These are phyloP conservation scores for Nicotiana rustica DNA, from an alignment of 305 asterid genomes.

Conservation along the genomic window DNA sequence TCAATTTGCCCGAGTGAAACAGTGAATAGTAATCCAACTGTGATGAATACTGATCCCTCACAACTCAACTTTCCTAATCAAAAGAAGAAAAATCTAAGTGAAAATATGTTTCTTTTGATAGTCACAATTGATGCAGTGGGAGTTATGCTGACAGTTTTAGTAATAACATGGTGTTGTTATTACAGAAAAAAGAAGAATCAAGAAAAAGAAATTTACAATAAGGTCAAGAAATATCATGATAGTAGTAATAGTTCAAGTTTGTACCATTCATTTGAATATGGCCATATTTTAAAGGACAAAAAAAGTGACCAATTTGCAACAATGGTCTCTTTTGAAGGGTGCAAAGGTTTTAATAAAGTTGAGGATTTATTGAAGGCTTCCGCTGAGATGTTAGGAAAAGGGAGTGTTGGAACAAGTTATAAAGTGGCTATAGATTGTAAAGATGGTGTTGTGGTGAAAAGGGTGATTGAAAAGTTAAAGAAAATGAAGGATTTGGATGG, in stretches of 20 bases:
- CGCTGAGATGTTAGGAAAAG: slow-evolving; percentile 53
- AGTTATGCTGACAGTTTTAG: slow-evolving; percentile 11
- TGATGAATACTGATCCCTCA: slow-evolving; percentile 30
- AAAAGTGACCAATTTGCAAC: slow-evolving; percentile 28
- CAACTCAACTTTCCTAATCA: slow-evolving; percentile 35
- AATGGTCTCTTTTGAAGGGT: slow-evolving; percentile 49
- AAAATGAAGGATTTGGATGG: slow-evolving; percentile 44
- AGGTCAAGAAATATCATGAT: background rate
- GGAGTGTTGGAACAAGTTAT: slow-evolving; percentile 49
- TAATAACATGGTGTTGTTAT: slow-evolving; percentile 41
- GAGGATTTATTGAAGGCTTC: slow-evolving; percentile 53
- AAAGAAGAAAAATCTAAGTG: slow-evolving; percentile 37
- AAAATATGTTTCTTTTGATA: slow-evolving; percentile 33
- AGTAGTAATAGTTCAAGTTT: slow-evolving; percentile 21
- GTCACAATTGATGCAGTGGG: slow-evolving; percentile 34
- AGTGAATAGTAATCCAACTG: slow-evolving; percentile 18
- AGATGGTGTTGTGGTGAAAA: slow-evolving; percentile 48
- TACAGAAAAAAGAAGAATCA: slow-evolving; percentile 33
- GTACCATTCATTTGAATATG: slow-evolving; percentile 32
- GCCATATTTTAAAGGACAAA: background rate
- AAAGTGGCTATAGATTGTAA: slow-evolving; percentile 47
- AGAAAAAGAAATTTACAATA: background rate
- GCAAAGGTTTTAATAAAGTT: slow-evolving; percentile 46
- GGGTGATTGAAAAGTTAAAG: slow-evolving; percentile 42
- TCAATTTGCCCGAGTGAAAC: slow-evolving; percentile 34